These are phyloP conservation scores for Penicillium concentricum DNA, from an alignment of 2,329 filamentous ascomycete species.

Conservation along the genomic window DNA sequence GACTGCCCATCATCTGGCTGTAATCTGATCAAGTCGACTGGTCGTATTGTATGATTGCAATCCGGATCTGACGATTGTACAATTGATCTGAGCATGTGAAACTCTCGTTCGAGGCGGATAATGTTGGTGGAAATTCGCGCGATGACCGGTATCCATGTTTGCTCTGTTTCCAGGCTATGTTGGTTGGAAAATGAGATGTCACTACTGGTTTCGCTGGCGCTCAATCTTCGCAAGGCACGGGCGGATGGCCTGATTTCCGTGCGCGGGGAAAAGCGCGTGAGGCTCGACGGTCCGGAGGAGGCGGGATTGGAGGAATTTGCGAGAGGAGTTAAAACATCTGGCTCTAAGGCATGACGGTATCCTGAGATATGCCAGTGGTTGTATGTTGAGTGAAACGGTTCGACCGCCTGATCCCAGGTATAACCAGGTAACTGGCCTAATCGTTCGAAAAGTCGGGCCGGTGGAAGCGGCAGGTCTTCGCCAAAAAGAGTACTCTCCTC, in stretches of 20 bases:
- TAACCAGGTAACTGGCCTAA: constrained; percentile 72
- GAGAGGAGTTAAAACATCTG: constrained; percentile 49
- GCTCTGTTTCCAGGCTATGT: constrained; percentile 22
- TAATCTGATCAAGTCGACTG: constrained; percentile 75
- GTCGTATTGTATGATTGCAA: constrained; percentile 73
- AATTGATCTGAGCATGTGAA: constrained; percentile 74
- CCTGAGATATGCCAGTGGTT: constrained; percentile 83
- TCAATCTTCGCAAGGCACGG: constrained; percentile 46
- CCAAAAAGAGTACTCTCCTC: constrained; percentile 41
- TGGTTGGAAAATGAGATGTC: constrained; percentile 43
- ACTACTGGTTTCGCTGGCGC: constrained; percentile 52
- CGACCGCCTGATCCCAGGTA: constrained; percentile 67
- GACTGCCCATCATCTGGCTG: constrained; percentile 67
- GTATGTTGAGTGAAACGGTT: constrained; percentile 62
- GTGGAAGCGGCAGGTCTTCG: constrained; percentile 55
- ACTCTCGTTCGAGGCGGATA: constrained; percentile 81
- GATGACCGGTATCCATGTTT: constrained; percentile 63
- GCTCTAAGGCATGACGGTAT: constrained; percentile 54
- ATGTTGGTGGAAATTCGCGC: constrained; percentile 81
- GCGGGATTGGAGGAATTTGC: constrained; percentile 34
- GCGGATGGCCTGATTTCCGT: constrained; percentile 42
- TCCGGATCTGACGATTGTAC: constrained; percentile 69
- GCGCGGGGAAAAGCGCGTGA: constrained; percentile 45
- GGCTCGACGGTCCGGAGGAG: constrained; percentile 44
- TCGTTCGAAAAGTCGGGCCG: constrained; percentile 68